Percentiles rank a stretch among this genome's conserved stretches.
These are phyloP conservation scores for Sugiyamaella pinicola DNA, from an alignment of 1,139 yeast species.

Conservation along the genomic window DNA sequence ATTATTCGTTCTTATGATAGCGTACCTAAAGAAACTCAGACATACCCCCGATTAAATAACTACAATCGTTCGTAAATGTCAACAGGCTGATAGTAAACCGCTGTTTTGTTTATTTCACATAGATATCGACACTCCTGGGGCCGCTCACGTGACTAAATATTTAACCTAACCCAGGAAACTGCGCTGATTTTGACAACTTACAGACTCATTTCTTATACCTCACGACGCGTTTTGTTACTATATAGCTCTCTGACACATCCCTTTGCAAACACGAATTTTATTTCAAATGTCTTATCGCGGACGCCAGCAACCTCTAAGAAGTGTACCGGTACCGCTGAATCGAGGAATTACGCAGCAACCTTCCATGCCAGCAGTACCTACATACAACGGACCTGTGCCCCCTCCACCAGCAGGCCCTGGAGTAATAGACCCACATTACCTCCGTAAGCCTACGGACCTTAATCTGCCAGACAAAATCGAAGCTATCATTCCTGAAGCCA, in stretches of 20 bases:
- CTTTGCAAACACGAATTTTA: no score
- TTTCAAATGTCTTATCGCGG: conserved; percentile 14
- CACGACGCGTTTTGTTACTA: not conserved
- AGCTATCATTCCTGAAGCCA: conserved; percentile 71
- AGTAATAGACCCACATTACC: conserved; percentile 12
- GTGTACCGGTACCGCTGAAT: not conserved
- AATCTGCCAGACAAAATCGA: conserved; percentile 63
- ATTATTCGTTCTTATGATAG: no score
- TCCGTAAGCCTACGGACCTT: conserved; percentile 66
- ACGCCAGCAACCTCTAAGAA: not conserved
- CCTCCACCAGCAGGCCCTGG: conserved; percentile 12
- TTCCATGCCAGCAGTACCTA: conserved; percentile 1
- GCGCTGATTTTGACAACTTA: no score
- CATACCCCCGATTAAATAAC: no score
- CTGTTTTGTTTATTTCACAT: no score
- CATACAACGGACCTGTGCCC: not conserved
- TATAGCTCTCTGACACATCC: not conserved
- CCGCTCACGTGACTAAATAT: no score
- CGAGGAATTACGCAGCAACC: conserved; percentile 1
- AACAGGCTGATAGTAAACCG: no score
- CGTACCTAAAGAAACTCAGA: no score
- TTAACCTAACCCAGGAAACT: no score
- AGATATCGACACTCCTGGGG: no score
- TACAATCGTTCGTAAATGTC: no score
- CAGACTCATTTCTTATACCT: no score